Evolutionary conservation across 257 asterid species (phyloP).

Genomic region (Ballota nigra): DNA sequence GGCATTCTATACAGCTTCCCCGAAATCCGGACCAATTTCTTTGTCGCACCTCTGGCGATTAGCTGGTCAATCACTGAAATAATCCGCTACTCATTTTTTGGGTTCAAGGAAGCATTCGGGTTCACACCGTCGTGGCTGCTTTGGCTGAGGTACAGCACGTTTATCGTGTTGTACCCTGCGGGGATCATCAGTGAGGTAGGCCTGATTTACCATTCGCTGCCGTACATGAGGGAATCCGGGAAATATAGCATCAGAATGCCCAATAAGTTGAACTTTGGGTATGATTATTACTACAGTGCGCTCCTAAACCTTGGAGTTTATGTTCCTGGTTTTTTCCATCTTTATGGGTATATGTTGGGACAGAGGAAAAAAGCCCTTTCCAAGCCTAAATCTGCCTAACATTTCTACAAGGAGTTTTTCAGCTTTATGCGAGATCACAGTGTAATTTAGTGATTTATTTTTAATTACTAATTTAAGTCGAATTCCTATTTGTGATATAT

Average conservation of each 20-base stretch:
- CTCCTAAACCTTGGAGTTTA: conserved; percentile 54
- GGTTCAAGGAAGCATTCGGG: conserved; percentile 77
- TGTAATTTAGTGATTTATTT: no score
- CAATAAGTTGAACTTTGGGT: conserved; percentile 72
- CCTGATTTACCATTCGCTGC: conserved; percentile 63
- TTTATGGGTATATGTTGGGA: conserved; percentile 78
- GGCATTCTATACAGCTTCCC: conserved; percentile 91
- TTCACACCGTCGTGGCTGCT: conserved; percentile 80
- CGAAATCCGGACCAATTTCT: conserved; percentile 60
- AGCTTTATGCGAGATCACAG: no score
- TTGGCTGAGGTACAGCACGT: conserved; percentile 96
- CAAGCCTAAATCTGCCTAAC: conserved; percentile 55
- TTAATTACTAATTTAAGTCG: no score
- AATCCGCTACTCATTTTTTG: conserved; percentile 81
- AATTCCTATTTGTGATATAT: no score
- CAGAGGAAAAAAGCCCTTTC: conserved; percentile 89
- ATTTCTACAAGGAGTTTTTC: no score
- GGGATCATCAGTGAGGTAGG: conserved; percentile 96
- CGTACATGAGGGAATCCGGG: conserved; percentile 61
- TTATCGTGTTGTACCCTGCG: conserved; percentile 69
- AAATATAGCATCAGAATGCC: conserved; percentile 80
- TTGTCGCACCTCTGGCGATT: conserved; percentile 65
- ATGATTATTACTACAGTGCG: conserved; percentile 71
- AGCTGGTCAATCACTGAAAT: conserved; percentile 94
- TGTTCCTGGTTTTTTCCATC: conserved; percentile 83